Conservation (phyloP, 257 asterid species). For the Scutellaria galericulata region DNA sequence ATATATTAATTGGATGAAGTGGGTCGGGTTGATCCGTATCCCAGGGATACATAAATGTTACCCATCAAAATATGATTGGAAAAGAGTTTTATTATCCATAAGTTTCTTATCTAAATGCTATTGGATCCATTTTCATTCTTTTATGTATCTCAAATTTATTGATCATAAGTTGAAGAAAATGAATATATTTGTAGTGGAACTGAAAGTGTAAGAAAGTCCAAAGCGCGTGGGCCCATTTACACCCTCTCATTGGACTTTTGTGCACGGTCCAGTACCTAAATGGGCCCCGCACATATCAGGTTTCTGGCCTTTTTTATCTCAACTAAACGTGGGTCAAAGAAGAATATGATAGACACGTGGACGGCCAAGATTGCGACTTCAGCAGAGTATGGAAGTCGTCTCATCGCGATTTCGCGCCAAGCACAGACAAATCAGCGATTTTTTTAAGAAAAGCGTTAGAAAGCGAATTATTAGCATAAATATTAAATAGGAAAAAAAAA, state of each 20-base stretch:
- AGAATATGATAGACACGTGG: slow-evolving; percentile 28
- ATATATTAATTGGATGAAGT: no score
- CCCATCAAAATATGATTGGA: no score
- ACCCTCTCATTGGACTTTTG: slow-evolving; percentile 44
- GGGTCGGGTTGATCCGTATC: no score
- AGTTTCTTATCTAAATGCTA: no score
- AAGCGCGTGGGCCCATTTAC: slow-evolving; percentile 57
- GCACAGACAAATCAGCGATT: slow-evolving; percentile 23
- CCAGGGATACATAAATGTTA: no score
- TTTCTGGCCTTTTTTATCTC: neutral
- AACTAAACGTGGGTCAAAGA: slow-evolving; percentile 4
- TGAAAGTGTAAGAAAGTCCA: slow-evolving; percentile 40
- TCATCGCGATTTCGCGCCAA: slow-evolving; percentile 50
- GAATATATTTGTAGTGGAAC: neutral
- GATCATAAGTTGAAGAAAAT: no score
- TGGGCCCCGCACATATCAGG: slow-evolving; percentile 37
- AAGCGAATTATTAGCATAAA: no score
- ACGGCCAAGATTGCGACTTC: slow-evolving; percentile 27
- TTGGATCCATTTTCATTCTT: no score
- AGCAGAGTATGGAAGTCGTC: slow-evolving; percentile 12
- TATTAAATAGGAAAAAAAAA: no score
- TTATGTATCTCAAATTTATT: no score
- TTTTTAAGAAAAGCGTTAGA: slow-evolving; percentile 16
- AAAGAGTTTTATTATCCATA: no score
- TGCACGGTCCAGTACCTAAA: slow-evolving; percentile 40